These are phyloP conservation scores for Globisporangium paroecandrum DNA, from an alignment of 352 stramenopile species.

Conservation along the genomic window DNA sequence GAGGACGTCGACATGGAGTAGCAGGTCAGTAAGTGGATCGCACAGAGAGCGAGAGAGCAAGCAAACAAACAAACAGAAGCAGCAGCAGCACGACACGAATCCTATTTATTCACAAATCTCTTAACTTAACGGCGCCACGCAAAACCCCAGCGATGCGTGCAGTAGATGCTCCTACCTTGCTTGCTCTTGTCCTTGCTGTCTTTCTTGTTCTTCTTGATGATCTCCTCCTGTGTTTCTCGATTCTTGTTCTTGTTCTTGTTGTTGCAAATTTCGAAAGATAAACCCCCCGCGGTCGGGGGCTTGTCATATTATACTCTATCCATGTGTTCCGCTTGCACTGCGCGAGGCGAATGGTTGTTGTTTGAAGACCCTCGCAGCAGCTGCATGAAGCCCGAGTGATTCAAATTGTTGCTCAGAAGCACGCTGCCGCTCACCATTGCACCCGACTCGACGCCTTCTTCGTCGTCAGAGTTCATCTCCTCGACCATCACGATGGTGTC, in stretches of 20 bases:
- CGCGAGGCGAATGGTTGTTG: conserved; percentile 27
- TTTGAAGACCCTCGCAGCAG: conserved; percentile 38
- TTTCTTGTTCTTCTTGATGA: not conserved
- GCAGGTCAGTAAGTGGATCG: not conserved
- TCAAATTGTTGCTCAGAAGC: conserved; percentile 49
- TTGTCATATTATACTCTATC: conserved; percentile 53
- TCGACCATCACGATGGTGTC: conserved; percentile 76
- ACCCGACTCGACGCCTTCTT: conserved; percentile 21
- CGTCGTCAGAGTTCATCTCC: conserved; percentile 37
- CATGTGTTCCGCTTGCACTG: conserved; percentile 54
- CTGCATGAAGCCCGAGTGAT: conserved; percentile 63
- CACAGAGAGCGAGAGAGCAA: not conserved
- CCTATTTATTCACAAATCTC: conserved; percentile 19
- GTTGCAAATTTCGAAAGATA: not conserved
- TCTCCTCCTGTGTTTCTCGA: not conserved
- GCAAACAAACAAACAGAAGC: not conserved
- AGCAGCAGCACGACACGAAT: conserved; percentile 1
- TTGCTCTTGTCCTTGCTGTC: not conserved
- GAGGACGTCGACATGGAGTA: conserved; percentile 6
- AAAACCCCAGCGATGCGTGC: not conserved
- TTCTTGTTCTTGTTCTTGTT: conserved; percentile 6
- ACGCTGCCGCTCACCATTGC: conserved; percentile 47
- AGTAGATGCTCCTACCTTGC: not conserved
- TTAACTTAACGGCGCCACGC: conserved; percentile 18
- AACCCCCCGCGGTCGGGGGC: not conserved